Conservation (phyloP, 352 stramenopile species). For the Phytopythium boreale region DNA sequence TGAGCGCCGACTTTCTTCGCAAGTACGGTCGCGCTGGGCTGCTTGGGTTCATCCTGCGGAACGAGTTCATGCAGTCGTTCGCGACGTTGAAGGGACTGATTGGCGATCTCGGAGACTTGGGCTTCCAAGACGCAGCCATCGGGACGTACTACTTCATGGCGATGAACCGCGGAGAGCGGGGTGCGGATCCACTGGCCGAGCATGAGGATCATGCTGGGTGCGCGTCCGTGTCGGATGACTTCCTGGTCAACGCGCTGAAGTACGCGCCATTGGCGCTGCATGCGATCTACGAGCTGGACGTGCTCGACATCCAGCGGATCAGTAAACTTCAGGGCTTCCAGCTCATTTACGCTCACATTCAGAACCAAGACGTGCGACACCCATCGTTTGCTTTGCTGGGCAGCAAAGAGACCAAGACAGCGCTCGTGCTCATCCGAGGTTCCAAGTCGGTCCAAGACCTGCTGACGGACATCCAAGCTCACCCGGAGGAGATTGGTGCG, state of each 20-base stretch:
- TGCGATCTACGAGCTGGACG: conserved; percentile 81
- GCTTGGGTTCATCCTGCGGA: conserved; percentile 80
- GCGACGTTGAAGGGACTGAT: conserved; percentile 79
- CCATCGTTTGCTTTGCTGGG: conserved; percentile 78
- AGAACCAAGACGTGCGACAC: conserved; percentile 77
- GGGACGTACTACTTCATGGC: conserved; percentile 89
- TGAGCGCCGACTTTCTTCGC: conserved; percentile 81
- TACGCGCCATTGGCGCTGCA: conserved; percentile 78
- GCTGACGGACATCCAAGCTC: conserved; percentile 82
- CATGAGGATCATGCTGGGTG: conserved; percentile 55
- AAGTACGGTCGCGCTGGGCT: conserved; percentile 81
- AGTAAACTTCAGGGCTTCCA: conserved; percentile 75
- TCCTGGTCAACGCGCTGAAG: conserved; percentile 68
- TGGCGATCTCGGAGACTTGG: conserved; percentile 73
- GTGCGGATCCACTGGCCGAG: conserved; percentile 64
- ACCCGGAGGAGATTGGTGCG: conserved; percentile 68
- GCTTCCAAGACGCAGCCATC: conserved; percentile 83
- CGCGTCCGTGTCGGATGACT: conserved; percentile 56
- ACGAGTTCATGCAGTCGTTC: conserved; percentile 89
- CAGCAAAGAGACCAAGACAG: conserved; percentile 78
- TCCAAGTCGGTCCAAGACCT: conserved; percentile 87
- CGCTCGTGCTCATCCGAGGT: conserved; percentile 73
- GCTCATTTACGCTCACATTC: conserved; percentile 79
- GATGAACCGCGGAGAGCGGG: conserved; percentile 80
- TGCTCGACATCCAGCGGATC: conserved; percentile 83